These are phyloP conservation scores for Salix suchowensis DNA, from an alignment of 345 rosid species.

Conservation along the genomic window DNA sequence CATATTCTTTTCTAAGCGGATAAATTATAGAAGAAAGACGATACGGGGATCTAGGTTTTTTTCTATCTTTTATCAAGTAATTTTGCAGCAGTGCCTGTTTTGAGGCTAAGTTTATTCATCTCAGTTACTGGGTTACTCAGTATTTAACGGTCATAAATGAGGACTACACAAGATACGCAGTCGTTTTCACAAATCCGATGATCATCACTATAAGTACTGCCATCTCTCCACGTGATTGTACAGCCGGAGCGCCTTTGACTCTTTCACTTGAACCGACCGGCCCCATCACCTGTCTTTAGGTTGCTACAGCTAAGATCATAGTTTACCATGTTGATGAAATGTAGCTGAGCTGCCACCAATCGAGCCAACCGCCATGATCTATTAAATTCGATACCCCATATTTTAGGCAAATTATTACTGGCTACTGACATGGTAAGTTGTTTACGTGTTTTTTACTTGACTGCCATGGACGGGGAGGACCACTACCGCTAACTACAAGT, in stretches of 20 bases:
- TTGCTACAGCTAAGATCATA: not conserved
- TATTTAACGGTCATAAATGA: not conserved
- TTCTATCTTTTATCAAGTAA: constrained; percentile 13
- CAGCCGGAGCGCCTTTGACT: not conserved
- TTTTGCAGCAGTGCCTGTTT: not conserved
- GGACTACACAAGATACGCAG: not conserved
- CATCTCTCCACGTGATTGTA: constrained; percentile 26
- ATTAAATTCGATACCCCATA: not conserved
- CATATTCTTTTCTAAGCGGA: constrained; percentile 16
- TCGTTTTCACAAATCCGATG: constrained; percentile 1
- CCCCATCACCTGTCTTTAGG: not conserved
- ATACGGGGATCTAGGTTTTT: not conserved
- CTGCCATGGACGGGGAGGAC: not conserved
- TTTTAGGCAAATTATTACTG: not conserved
- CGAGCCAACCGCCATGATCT: not conserved
- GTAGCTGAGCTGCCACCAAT: not conserved
- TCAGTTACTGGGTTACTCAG: not conserved
- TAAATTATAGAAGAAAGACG: too few relatives aligned
- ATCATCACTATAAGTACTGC: constrained; percentile 9
- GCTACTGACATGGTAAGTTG: constrained; percentile 1
- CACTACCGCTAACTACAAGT: constrained; percentile 12
- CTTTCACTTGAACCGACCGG: not conserved
- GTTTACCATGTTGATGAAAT: not conserved
- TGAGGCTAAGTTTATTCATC: not conserved
- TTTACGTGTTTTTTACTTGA: not conserved